These are phyloP conservation scores for Cerrena zonata DNA, from an alignment of 1,284 basidiomycete genomes.

Conservation along the genomic window DNA sequence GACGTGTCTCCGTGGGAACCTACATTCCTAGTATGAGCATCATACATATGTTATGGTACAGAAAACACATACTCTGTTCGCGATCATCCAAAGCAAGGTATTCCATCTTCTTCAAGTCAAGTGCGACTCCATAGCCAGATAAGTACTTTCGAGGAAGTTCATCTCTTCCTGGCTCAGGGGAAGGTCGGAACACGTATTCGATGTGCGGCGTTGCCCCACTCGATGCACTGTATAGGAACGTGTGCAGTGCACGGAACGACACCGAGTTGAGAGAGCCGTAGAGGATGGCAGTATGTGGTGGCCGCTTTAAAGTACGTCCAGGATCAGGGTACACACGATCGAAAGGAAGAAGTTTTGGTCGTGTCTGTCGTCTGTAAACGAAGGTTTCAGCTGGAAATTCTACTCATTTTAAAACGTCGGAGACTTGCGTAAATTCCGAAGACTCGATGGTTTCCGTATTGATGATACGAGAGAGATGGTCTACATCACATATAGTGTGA, in stretches of 20 bases:
- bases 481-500: slow-evolving; percentile 65
- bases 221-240: slow-evolving; percentile 51
- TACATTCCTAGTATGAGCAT: too few relatives aligned
- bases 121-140: slow-evolving; percentile 84
- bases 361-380: slow-evolving; percentile 10
- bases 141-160: slow-evolving; percentile 41
- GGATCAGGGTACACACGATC: slow-evolving; percentile 62
- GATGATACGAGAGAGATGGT: slow-evolving; percentile 53
- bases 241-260: slow-evolving; percentile 65
- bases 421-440: slow-evolving; percentile 11
- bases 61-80: slow-evolving; percentile 21
- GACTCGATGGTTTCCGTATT: slow-evolving; percentile 51
- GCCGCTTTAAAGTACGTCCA: slow-evolving; percentile 33
- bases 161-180: slow-evolving; percentile 32
- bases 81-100: slow-evolving; percentile 92
- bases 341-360: slow-evolving; percentile 55
- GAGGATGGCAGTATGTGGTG: slow-evolving; percentile 61
- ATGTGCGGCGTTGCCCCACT: slow-evolving; percentile 41
- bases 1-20: slow-evolving; percentile 9
- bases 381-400: not conserved
- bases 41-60: too few relatives aligned
- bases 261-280: slow-evolving; percentile 59
- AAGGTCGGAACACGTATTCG: slow-evolving; percentile 72
- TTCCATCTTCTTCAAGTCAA: slow-evolving; percentile 96
- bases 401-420: not conserved